A percentile compares a stretch with the other conserved stretches of the same genome.
Conservation (phyloP, 2,329 filamentous ascomycete genomes). For the Leptographium galeiforme region DNA sequence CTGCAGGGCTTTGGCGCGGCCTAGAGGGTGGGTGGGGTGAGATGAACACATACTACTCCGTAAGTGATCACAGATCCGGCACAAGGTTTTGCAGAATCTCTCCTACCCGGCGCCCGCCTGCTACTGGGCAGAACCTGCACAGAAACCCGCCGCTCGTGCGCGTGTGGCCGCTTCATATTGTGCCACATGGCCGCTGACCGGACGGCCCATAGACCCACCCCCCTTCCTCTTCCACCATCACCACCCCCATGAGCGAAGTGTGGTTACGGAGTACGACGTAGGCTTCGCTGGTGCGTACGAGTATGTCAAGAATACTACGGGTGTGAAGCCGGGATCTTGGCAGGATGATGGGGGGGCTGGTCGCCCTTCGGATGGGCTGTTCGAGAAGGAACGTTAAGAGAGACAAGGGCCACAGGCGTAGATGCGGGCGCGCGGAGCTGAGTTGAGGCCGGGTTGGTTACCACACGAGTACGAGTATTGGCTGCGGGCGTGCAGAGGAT, state of each 20-base stretch:
- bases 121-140: background rate
- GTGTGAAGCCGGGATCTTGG: background rate
- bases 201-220: background rate
- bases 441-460: background rate
- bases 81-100: constrained; percentile 1
- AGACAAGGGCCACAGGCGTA: background rate
- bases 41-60: background rate
- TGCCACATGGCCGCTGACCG: constrained; percentile 1
- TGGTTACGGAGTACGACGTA: background rate
- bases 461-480: background rate
- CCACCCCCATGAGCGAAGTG: background rate
- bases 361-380: background rate
- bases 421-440: background rate
- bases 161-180: constrained; percentile 1
- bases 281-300: background rate
- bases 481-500: background rate
- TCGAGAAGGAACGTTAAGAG: background rate
- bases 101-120: background rate
- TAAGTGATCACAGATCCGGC: background rate
- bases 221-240: background rate
- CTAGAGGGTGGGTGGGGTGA: background rate
- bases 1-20: too few relatives aligned
- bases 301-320: background rate
- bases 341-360: background rate
- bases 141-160: background rate